Base-by-base conservation (phyloP, 2,329 filamentous ascomycete genomes). In the Fusarium pseudocircinatum region DNA sequence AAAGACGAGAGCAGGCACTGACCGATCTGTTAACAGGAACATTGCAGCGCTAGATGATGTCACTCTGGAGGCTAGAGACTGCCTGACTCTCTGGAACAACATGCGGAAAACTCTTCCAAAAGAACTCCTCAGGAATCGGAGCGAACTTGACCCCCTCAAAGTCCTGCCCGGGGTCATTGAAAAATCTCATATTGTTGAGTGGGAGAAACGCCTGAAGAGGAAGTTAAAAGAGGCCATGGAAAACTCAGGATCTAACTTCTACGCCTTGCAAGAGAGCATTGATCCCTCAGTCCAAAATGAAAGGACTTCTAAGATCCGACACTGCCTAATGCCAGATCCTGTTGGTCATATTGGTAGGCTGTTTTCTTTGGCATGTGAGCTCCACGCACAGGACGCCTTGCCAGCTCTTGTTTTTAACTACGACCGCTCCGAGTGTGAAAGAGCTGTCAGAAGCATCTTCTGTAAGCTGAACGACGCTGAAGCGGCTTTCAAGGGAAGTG, bases 381-480 rank as follows among this genome's bases (percentile, higher is more conserved):
- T 95, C 2, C 88, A 93, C 54, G 82, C 85, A 16, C 88, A 90
- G 63, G 87, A 89, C 61, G 92, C 91, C 0, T 84, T 96, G 2
- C 93, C 93, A 0, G 93, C 91, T 0, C 90, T 96, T 16, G 80
- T 95, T 4, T 96, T 96, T 84, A 93, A 94, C 78, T 96, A 94
- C 74, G 91, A 95, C 72, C 89, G 93, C 50, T 80, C 80, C 3
- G 80, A 84, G 37, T 95, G 93, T 75, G 92, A 94, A 79, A 79
- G 80, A 15, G 87, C 92, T 34, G 87, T 88, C 32, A 74, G 79
- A 30, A 24, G 46, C 15, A 49, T 49, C 46, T 14, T 18, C 4
- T 32, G 7, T 4, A 18, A n/a, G 3, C 22, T 49, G 15, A n/a
- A 4, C 7, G 46, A 32, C 22, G 46, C 46, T 4, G 46, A 49